These are phyloP conservation scores for Trypethelium eluteriae DNA, from an alignment of 495 filamentous ascomycete genomes.

Conservation along the genomic window DNA sequence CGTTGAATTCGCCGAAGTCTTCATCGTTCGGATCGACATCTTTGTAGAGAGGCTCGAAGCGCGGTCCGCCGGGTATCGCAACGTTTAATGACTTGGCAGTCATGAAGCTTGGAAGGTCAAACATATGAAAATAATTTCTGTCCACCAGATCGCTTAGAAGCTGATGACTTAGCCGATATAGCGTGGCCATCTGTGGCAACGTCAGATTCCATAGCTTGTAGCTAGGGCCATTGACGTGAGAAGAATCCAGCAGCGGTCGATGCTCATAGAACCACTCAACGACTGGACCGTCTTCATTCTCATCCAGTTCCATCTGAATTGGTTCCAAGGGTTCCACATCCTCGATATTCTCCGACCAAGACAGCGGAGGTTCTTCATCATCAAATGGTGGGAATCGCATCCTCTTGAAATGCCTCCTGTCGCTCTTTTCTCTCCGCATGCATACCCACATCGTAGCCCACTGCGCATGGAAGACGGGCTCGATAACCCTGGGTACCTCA, in stretches of 20 bases:
- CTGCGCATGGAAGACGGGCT: constrained; percentile 96
- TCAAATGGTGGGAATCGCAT: constrained; percentile 99
- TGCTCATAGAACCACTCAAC: constrained; percentile 98
- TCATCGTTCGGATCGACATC: constrained; percentile 99
- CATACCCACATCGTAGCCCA: constrained; percentile 99
- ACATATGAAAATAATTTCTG: constrained; percentile 97
- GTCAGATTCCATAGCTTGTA: constrained; percentile 95
- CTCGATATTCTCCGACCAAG: constrained; percentile 98
- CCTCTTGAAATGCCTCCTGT: constrained; percentile 91
- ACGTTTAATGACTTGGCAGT: constrained; percentile 97
- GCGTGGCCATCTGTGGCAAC: constrained; percentile 89
- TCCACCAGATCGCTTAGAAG: constrained; percentile 88
- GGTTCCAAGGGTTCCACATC: constrained; percentile 97
- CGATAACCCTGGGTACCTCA: constrained; percentile 92
- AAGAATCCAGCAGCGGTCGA: constrained; percentile 79
- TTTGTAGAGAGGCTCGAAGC: constrained; percentile 97
- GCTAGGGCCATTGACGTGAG: constrained; percentile 92
- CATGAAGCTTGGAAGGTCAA: constrained; percentile 88
- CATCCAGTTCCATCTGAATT: constrained; percentile 98
- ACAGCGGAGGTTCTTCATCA: constrained; percentile 94
- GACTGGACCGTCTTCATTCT: constrained; percentile 84
- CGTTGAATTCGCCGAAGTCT: constrained; percentile 99
- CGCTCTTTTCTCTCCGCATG: constrained; percentile 97
- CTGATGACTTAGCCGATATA: constrained; percentile 87
- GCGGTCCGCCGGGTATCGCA: constrained; percentile 89